Base-by-base conservation (phyloP, 441 rosid species). In the Eugenia klotzschiana region DNA sequence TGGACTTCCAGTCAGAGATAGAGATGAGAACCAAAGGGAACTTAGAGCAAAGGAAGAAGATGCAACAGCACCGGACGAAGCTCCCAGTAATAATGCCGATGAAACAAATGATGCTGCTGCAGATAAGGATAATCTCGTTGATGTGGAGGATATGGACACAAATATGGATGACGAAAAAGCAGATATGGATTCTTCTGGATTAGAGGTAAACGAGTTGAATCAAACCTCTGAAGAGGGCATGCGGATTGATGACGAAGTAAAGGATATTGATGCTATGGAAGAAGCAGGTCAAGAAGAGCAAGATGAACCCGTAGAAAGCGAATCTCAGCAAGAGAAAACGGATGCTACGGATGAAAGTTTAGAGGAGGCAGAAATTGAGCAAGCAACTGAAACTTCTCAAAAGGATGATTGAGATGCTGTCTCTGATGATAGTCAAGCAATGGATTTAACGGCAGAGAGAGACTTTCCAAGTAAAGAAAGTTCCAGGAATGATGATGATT, bases 41-140 rank as follows among this genome's bases (percentile, higher is more conserved):
- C 92, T 98, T 57, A 90, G 98, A 88, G 98, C 93, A 79, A 98
- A 92, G 94, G 98, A 95, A 84, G 96, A 96, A 79, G 95, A 86
- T 52, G 91, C 89, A 84, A 81, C 83, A 69, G 80, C 86, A 29
- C 58, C 87, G 22, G 93, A 88, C 60, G 93, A 92, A 84, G 90
- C 73, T 81, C 79, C 80, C 20, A 37, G 51, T 49, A 58, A 79
- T 33, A 50, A 51, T 51, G 74, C 51, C 37, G 89, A 85, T 72
- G 87, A 91, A 79, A 86, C 84, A 81, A 87, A 89, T 58, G 87
- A 91, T 85, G 93, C 90, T 88, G 85, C 53, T 54, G 91, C 87
- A 72, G 84, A 89, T 51, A 86, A 86, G 87, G 98, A 91, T 87
- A 92, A 89, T 86, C 29, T 55, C 55, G 90, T 85, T 80, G 93